Evolutionary conservation across 257 asterid genomes (phyloP), one percentile per base, ranked within the genome.

Genomic region (Gentiana macrophylla): DNA sequence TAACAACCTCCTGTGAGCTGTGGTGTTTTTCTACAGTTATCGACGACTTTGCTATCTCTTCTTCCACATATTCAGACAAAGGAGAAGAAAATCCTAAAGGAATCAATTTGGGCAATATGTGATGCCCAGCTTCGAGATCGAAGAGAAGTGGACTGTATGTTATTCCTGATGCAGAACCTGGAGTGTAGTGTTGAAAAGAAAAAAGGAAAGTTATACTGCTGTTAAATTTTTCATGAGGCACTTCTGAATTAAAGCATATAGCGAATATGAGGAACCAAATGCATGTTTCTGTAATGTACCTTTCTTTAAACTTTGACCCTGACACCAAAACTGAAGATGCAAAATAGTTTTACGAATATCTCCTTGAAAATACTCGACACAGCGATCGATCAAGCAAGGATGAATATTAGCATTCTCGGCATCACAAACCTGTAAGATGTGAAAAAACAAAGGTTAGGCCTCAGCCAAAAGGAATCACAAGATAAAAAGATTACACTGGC

Each of bases 241-340:
- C 45, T 50, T 12, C 11, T 15, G 12, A 61, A 12, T 13, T 6
- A 37, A 60, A 24, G 33, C 8, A 38, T 12, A 38, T 5, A 32
- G 48, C 13, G 37, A 56, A 54, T 55, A 50, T 48, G 62, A 71
- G 72, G 58, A 55, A 68, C 59, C 48, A 56, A 41, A 50, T 35
- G 36, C 43, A 61, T 58, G 52, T 43, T 62, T 62, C 32, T 50
- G 59, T 55, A 59, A 53, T 68, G 66, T 83, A 84, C 98, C 89
- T 74, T 67, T 67, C 68, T 53, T 54, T 55, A 57, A 68, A 62
- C 68, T 57, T 77, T 63, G 83, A 60, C 97, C 93, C 65, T 85
- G 94, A 71, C 82, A 81, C 98, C 98, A 92, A 63, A 92, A 92
- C 83, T 92, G 98, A 70, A 92, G 90, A 70, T 73, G 75, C 75